Percentiles rank a stretch among this genome's conserved stretches.
Conservation (phyloP, 2,329 filamentous ascomycete species). For the Monascus ruber region DNA sequence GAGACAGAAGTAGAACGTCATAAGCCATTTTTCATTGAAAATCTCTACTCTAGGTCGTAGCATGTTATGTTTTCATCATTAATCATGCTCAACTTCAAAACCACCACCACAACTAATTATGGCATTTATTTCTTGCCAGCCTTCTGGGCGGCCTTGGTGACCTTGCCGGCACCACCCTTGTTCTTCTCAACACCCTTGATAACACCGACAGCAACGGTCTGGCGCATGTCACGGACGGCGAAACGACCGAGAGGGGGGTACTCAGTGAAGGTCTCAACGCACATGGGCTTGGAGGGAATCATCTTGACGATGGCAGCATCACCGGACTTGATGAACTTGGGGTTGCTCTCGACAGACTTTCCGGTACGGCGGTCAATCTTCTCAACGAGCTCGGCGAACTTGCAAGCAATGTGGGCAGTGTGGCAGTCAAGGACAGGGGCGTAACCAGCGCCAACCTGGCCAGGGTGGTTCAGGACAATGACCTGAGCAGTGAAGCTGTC, state of each 20-base stretch:
- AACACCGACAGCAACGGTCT: constrained; percentile 70
- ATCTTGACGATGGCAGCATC: constrained; percentile 99
- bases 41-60: background rate
- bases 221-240: constrained; percentile 94
- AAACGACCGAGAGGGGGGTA: constrained; percentile 99
- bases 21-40: background rate
- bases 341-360: constrained; percentile 80
- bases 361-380: constrained; percentile 99
- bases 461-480: constrained; percentile 99
- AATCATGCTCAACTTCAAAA: background rate
- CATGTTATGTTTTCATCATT: background rate
- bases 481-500: constrained; percentile 99
- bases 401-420: constrained; percentile 99
- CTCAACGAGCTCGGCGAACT: constrained; percentile 98
- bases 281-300: constrained; percentile 99
- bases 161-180: constrained; percentile 48
- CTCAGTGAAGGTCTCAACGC: constrained; percentile 99
- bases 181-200: constrained; percentile 77
- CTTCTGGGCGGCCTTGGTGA: constrained; percentile 53
- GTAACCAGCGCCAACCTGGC: constrained; percentile 98
- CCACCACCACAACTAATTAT: background rate
- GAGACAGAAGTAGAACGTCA: background rate
- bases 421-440: constrained; percentile 99
- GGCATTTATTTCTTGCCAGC: constrained; percentile 20
- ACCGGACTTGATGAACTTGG: constrained; percentile 99